Base-by-base conservation (phyloP, 192 early-diverging fungal species). In the Mortierella alpina region DNA sequence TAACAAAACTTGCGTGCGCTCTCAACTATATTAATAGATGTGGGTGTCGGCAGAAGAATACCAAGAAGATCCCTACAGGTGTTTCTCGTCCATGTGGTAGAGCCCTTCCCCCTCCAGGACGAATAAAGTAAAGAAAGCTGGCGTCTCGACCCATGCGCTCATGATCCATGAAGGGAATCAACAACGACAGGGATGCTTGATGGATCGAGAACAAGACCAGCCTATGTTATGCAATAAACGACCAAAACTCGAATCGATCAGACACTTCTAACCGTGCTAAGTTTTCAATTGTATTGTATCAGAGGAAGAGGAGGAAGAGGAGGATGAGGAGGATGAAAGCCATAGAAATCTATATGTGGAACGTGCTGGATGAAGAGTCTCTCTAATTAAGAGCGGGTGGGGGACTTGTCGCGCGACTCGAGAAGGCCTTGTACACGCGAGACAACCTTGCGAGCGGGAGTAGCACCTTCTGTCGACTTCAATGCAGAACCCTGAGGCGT, bases 31-130 rank as follows among this genome's bases (percentile, higher is more conserved):
- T 31, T 31, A 31, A 31, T 83, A 90, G 91, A 97, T 99, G 95
- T 99, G 98, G 98, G 91, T 99, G 13, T 95, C 96, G 6, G 94
- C 98, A 56, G 96, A 98, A 83, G 97, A 99, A 86, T 95, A 95
- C 78, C 93, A 97, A 75, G 97, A 99, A 84, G 96, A 99, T 82
- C 95, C 96, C 6, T 96, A 98, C 64, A 92, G 76, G 65, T 79
- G 76, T 80, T 80, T 80, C 77, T 80, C 70, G 11, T 80, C 70
- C 31, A 72, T 80, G 70, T 80, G 70, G 70, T 80, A 67, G 45
- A 63, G 31, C 31, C 31, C 31, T 31, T 31, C 31, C 31, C 1
- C 31, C 3, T 3, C 31, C 31, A 31, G 55, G 55, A 53, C n/a
- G 55, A 60, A 62, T 17, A 59, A 48, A 59, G 22, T 49, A 59